phyloP scores from a whole-genome alignment of 164 flowering plant genomes.

The Macadamia tetraphylla region DNA sequence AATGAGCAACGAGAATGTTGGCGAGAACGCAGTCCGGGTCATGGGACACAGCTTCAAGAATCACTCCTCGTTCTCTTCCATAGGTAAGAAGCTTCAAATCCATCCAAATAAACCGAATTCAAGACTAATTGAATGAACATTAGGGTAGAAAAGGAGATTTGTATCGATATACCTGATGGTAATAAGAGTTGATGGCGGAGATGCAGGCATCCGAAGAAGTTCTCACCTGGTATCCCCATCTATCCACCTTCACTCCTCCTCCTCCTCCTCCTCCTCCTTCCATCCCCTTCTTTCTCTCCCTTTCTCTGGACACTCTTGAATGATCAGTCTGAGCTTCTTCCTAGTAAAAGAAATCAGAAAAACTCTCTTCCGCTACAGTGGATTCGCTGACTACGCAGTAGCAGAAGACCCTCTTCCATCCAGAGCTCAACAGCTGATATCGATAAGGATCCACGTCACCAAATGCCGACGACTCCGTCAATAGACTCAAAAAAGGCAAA shows the following conservation, averaged over 20 bases:
- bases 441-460: too few relatives aligned
- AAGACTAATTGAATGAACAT: too few relatives aligned
- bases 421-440: too few relatives aligned
- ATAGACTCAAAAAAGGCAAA: too few relatives aligned
- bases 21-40: slow-evolving; percentile 74
- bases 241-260: slow-evolving; percentile 35
- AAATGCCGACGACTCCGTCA: too few relatives aligned
- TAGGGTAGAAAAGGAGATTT: not conserved
- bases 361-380: too few relatives aligned
- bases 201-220: slow-evolving; percentile 72
- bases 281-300: not conserved
- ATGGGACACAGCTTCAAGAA: slow-evolving; percentile 50
- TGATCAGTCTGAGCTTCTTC: too few relatives aligned
- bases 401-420: too few relatives aligned
- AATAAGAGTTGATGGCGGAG: slow-evolving; percentile 68
- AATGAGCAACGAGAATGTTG: slow-evolving; percentile 66
- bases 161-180: slow-evolving; percentile 44
- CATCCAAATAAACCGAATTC: not conserved
- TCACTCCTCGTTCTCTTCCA: slow-evolving; percentile 65
- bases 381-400: too few relatives aligned
- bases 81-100: slow-evolving; percentile 49
- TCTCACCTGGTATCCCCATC: slow-evolving; percentile 68
- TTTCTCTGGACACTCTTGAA: not conserved
- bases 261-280: slow-evolving; percentile 16
- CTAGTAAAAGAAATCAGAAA: too few relatives aligned